Base-by-base conservation (phyloP, 2,329 filamentous ascomycete species). In the Bipolaris oryzae region DNA sequence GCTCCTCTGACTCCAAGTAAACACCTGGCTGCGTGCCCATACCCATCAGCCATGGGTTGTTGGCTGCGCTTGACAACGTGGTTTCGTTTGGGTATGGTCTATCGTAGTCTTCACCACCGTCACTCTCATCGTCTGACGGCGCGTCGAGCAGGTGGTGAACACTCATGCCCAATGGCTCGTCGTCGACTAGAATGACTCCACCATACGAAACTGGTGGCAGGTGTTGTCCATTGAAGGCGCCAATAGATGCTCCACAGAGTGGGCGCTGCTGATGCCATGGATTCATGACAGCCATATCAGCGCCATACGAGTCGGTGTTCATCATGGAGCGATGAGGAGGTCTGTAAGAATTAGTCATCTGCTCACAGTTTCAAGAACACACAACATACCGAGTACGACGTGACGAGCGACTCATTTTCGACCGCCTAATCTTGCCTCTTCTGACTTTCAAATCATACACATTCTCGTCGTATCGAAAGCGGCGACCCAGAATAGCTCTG, bases 61-160 rank as follows among this genome's bases (percentile, higher is more conserved):
- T 64, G 28, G 50, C 68, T 9, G 79, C 81, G 45, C 80, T 79
- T 3, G 82, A 84, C 6, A 83, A 74, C 16, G 71, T 60, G 15
- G 67, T 58, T 15, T 75, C 66, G 35, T 68, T 69, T 28, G 66
- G 64, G 41, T 63, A 60, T 7, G 66, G 64, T 47, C 66, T 64
- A 15, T 54, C 56, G 41, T 75, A 72, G 15, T 76, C 74, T 9
- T 78, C 79, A 13, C 74, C 75, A 25, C 71, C 72, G 4, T 80
- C 78, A 3, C 75, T 78, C 35, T 85, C 82, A 41, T 84, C 82
- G 42, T 80, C 76, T 55, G 83, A 84, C 10, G 84, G 80, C 11
- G 80, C 78, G 67, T 97, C 94, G 2, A 98, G 85, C 87, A 98
- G 94, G 75, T 98, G 94, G 70, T 98, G 94, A 0, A 98, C 94